Evolutionary conservation across 2,329 filamentous ascomycete species (phyloP), one percentile per base, ranked within the genome.

Genomic region (Cryphonectria radicalis): DNA sequence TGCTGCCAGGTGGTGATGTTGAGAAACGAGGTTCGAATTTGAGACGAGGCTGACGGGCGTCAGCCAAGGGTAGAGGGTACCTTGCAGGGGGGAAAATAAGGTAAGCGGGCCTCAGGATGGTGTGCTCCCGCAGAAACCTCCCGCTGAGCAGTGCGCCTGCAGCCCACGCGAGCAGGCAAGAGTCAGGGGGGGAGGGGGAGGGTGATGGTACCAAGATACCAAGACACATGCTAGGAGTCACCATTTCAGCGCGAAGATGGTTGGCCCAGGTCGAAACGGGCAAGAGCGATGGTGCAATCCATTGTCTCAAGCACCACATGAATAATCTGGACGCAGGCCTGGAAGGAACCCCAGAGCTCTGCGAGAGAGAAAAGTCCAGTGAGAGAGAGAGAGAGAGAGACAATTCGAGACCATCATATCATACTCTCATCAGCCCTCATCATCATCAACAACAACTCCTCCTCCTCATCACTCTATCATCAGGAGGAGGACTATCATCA

Each of bases 211-310:
- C 46, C 19, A 50, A 22, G 19, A 50, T 50, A 40, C n/a, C n/a
- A n/a, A n/a, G n/a, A 35, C 10, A 63, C 35, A 63, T 35, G 35
- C 37, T n/a, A 17, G 37, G 37, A 28, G 42, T 19, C 25, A 10
- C 62, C 40, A 13, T n/a, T 28, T 64, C 22, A 13, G 6, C 14
- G 37, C 42, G 25, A 28, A 19, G 25, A 64, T 46, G 62, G 32
- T 40, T 22, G 62, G 59, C 35, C 59, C 59, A 62, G 40, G n/a
- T 28, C 64, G 32, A 57, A 55, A 55, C 46, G 28, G 64, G 64
- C 64, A 66, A 66, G 46, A 66, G 64, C 64, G 64, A 66, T 66
- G 64, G 64, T 66, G 64, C 64, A 55, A 66, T 66, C 64, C 28
- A 37, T n/a, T 25, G 22, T 35, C 50, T 10, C 0, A 55, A 66